Conservation (phyloP, 1,139 yeast species). For the Geotrichum carabidarum region DNA sequence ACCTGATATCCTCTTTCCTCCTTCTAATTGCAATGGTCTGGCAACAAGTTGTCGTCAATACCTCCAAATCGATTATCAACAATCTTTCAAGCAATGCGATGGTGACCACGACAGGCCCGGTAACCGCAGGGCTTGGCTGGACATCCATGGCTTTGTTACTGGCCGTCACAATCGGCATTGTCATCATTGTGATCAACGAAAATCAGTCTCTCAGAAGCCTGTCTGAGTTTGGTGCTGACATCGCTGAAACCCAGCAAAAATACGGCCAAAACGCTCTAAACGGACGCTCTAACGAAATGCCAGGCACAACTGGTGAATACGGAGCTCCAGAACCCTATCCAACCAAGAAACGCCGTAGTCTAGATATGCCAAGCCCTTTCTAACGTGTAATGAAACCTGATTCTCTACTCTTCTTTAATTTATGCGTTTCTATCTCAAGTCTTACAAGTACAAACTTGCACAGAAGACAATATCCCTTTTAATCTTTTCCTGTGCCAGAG, state of each 20-base stretch:
- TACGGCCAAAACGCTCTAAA: constrained; percentile 10
- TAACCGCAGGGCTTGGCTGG: constrained; percentile 20
- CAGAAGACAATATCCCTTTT: constrained; percentile 97
- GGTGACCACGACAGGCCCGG: constrained; percentile 10
- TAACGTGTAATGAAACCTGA: neutral
- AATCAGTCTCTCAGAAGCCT: constrained; percentile 11
- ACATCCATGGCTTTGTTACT: constrained; percentile 17
- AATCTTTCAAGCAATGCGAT: constrained; percentile 20
- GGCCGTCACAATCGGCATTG: constrained; percentile 17
- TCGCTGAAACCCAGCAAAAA: constrained; percentile 1
- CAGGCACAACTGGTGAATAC: neutral
- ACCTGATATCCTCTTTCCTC: constrained; percentile 23
- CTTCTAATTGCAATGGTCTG: constrained; percentile 29
- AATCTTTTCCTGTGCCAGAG: constrained; percentile 86
- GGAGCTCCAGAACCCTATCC: neutral
- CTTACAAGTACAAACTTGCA: constrained; percentile 78
- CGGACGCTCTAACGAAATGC: neutral
- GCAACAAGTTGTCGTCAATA: constrained; percentile 29
- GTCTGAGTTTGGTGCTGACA: constrained; percentile 11
- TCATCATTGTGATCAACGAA: constrained; percentile 13
- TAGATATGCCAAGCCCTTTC: neutral
- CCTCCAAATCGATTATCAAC: constrained; percentile 20
- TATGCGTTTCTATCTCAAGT: neutral
- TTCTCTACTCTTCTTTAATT: neutral
- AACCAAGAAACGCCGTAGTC: neutral